phyloP scores from a whole-genome alignment of 2,329 filamentous ascomycete species.

The Geosmithia flava region DNA sequence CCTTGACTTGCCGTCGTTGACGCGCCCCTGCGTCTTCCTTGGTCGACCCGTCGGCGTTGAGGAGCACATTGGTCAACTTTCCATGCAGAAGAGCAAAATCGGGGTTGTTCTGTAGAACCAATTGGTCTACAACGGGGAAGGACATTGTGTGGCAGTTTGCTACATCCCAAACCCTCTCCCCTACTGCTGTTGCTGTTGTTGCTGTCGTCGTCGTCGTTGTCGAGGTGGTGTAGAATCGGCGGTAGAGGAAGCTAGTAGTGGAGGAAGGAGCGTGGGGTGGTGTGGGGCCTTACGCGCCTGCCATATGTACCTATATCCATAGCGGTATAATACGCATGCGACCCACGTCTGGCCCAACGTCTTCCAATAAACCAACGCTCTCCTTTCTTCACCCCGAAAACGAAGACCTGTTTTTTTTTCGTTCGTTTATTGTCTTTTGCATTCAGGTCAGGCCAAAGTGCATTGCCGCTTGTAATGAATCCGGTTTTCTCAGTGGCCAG shows the following conservation, averaged over 20 bases:
- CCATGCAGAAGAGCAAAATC: constrained; percentile 47
- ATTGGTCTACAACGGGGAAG: constrained; percentile 43
- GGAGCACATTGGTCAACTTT: constrained; percentile 37
- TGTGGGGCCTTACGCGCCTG: not conserved
- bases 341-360: not conserved
- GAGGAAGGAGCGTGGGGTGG: not conserved
- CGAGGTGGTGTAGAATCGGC: not conserved
- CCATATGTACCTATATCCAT: not conserved
- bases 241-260: not conserved
- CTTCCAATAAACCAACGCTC: not conserved
- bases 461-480: no score
- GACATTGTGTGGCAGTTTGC: not conserved
- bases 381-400: not conserved
- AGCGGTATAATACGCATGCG: not conserved
- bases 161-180: not conserved
- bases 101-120: constrained; percentile 42
- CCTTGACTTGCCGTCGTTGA: constrained; percentile 16
- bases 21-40: constrained; percentile 26
- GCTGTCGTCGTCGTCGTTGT: not conserved
- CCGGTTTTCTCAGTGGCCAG: no score
- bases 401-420: no score
- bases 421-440: no score
- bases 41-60: constrained; percentile 46
- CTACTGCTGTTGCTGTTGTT: not conserved
- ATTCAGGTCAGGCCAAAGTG: no score